These are phyloP conservation scores for Zea mays DNA, from an alignment of 176 grass and related monocot species.

Conservation along the genomic window DNA sequence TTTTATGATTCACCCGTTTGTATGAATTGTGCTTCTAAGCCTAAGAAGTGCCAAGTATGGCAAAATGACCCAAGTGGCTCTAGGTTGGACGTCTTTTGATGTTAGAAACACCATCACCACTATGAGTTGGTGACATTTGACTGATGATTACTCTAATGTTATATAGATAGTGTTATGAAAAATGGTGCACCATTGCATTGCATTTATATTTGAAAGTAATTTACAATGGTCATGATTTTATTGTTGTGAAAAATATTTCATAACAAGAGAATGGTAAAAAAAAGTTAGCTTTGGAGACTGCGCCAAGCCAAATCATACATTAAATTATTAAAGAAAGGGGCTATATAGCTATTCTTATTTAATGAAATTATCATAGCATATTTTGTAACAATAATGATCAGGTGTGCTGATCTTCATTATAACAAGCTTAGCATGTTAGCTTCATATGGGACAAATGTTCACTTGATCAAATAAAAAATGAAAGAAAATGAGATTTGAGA, in stretches of 20 bases:
- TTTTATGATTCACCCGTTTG: neutral
- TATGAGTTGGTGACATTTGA: neutral
- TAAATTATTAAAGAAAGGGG: neutral
- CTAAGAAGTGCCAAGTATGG: neutral
- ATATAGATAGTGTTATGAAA: neutral
- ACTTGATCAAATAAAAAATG: slow-evolving; percentile 4
- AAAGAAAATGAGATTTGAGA: neutral
- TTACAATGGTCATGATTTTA: neutral
- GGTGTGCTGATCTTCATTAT: neutral
- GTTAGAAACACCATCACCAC: slow-evolving; percentile 13
- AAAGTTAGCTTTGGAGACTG: neutral
- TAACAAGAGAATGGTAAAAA: neutral
- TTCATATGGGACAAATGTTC: slow-evolving; percentile 9
- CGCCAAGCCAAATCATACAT: neutral
- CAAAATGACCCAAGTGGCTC: neutral
- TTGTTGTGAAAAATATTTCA: neutral
- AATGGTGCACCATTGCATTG: neutral
- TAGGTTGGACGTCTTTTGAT: neutral
- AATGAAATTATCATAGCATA: neutral
- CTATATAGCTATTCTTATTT: neutral
- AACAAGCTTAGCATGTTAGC: neutral
- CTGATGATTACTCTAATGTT: neutral
- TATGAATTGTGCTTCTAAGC: neutral
- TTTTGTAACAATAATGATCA: slow-evolving; percentile 19
- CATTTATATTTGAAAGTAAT: neutral